Conservation (phyloP, 306 rosid genomes). For the Corylus heterophylla region DNA sequence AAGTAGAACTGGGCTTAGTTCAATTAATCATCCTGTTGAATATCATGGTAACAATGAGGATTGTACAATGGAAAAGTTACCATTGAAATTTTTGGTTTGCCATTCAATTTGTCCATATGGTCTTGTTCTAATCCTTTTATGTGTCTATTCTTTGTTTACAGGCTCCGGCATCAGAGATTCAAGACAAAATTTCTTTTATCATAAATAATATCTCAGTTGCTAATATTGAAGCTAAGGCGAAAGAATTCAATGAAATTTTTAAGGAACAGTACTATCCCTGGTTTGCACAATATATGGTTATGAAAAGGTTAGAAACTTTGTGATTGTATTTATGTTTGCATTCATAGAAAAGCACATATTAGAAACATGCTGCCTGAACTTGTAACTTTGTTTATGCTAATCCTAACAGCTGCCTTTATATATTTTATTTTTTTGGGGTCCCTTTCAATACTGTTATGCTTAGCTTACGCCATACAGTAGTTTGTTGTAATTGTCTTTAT, state of each 20-base stretch:
- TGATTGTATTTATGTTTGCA: background rate
- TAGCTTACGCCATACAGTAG: background rate
- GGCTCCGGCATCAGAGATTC: constrained; percentile 97
- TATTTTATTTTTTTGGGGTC: background rate
- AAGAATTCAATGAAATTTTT: constrained; percentile 68
- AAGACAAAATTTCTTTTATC: constrained; percentile 93
- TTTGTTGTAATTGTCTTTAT: background rate
- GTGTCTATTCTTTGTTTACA: constrained; percentile 35
- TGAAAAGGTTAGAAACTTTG: constrained; percentile 72
- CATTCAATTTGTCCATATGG: constrained; percentile 8
- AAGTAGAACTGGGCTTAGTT: background rate
- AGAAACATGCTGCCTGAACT: background rate
- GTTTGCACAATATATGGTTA: constrained; percentile 99
- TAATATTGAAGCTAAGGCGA: constrained; percentile 78
- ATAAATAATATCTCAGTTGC: constrained; percentile 78
- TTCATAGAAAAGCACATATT: background rate
- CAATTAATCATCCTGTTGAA: background rate
- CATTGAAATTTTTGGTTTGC: background rate
- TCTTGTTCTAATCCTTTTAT: constrained; percentile 14
- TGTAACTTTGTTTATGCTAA: background rate
- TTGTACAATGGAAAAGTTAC: background rate
- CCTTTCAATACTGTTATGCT: background rate
- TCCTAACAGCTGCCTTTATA: background rate
- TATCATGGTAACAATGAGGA: background rate
- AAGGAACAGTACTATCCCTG: constrained; percentile 89